Evolutionary conservation across 2,329 filamentous ascomycete genomes (phyloP), one percentile per base, ranked within the genome.

Genomic region (Lachnellula subtilissima): DNA sequence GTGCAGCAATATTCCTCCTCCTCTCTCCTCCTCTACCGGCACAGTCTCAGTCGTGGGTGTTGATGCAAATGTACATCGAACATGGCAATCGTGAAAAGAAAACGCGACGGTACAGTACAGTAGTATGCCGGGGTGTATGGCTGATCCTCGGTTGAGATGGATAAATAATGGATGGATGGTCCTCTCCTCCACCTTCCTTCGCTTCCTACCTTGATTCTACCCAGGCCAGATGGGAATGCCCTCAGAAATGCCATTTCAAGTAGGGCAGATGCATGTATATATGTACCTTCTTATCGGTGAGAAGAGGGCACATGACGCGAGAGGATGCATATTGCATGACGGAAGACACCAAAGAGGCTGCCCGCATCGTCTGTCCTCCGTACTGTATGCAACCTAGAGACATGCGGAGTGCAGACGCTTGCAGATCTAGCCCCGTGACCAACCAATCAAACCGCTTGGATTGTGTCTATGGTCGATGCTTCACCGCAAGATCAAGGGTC

Each of bases 161-260:
- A 22, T 25, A 4, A 7, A 2, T 8, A 7, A 2, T 8, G 28
- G 3, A 9, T 28, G 28, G 28, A 22, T 22, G 22, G 3, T 28
- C 25, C n/a, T 14, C n/a, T 40, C 37, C 14, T 40, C 37, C 37
- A n/a, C 37, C 15, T 15, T 17, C 15, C 37, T 15, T 40, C 15
- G 19, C 11, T 45, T 45, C 42, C 32, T 37, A 43, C 47, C n/a
- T 25, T n/a, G 9, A 15, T 17, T 42, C 37, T 7, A 52, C 45
- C 23, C n/a, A 25, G 22, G 22, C 40, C 17, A 28, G 17, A 15
- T 58, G 39, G 48, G 57, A 60, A 62, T 61, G 54, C n/a, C 61
- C 51, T 62, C 61, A 62, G 23, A 42, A 56, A 52, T 46, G 14
- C 4, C 32, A 23, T 14, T 23, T 32, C 7, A 5, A 9, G 23